A percentile compares a stretch with the other conserved stretches of the same genome.
phyloP scores from a whole-genome alignment of 192 early-diverging fungal species.

The Podila minutissima region DNA sequence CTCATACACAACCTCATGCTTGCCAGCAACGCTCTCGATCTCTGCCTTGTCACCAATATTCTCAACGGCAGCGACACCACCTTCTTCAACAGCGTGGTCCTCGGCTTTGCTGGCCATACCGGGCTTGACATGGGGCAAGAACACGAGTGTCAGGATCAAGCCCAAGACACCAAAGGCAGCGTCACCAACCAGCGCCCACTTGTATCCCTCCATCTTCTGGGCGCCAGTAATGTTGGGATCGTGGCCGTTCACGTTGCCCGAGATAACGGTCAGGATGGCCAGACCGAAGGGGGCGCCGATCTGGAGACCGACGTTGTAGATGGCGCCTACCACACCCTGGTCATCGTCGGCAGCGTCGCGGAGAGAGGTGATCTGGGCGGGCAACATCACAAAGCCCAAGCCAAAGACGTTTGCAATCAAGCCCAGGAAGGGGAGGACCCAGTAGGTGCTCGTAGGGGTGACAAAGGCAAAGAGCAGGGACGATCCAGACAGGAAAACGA shows the following conservation, averaged over 20 bases:
- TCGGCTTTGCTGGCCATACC: background rate
- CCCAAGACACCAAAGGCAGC: slow-evolving; percentile 18
- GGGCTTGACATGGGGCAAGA: slow-evolving; percentile 41
- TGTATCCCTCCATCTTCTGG: slow-evolving; percentile 37
- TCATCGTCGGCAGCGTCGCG: slow-evolving; percentile 45
- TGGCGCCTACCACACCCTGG: slow-evolving; percentile 48
- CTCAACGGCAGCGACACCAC: slow-evolving; percentile 16
- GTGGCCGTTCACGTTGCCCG: slow-evolving; percentile 42
- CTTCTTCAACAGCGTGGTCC: slow-evolving; percentile 17
- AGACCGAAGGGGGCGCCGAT: slow-evolving; percentile 51
- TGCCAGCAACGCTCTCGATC: background rate
- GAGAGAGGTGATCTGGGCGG: slow-evolving; percentile 44
- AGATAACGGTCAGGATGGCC: slow-evolving; percentile 51
- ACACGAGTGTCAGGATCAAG: slow-evolving; percentile 19
- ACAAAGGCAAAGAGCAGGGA: slow-evolving; percentile 42
- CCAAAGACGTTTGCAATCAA: slow-evolving; percentile 45
- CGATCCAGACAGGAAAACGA: slow-evolving; percentile 15
- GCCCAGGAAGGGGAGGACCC: slow-evolving; percentile 30
- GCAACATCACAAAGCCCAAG: slow-evolving; percentile 39
- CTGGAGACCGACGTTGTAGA: slow-evolving; percentile 52
- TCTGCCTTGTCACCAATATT: background rate
- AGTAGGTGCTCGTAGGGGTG: slow-evolving; percentile 20
- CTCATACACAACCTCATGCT: background rate
- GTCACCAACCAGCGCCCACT: slow-evolving; percentile 28
- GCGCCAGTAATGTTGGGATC: slow-evolving; percentile 7